Evolutionary conservation across 495 filamentous ascomycete genomes (phyloP).

Genomic region (Aspergillus wentii): DNA sequence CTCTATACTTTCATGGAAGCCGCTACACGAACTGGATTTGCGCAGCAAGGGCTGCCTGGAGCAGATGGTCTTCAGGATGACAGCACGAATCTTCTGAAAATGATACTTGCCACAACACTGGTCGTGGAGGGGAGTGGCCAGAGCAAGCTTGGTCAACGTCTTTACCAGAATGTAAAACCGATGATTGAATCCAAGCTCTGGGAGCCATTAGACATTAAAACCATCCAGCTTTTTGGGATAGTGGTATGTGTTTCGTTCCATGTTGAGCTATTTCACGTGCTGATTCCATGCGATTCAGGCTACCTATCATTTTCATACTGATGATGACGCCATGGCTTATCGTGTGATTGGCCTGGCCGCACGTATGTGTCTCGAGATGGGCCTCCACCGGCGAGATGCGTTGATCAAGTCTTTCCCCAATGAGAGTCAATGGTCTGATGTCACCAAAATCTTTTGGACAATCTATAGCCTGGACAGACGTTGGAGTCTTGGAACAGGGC

Average conservation of each 20-base stretch:
- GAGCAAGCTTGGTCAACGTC: slow-evolving; percentile 61
- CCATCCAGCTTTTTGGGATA: slow-evolving; percentile 68
- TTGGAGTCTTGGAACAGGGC: slow-evolving; percentile 76
- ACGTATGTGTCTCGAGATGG: slow-evolving; percentile 74
- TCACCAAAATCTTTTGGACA: slow-evolving; percentile 72
- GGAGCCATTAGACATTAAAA: slow-evolving; percentile 60
- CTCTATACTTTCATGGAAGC: slow-evolving; percentile 71
- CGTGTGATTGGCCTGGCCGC: slow-evolving; percentile 70
- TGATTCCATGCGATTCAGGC: slow-evolving; percentile 41
- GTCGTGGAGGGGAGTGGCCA: slow-evolving; percentile 70
- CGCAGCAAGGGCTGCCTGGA: slow-evolving; percentile 48
- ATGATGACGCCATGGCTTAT: slow-evolving; percentile 78
- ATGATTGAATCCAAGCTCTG: slow-evolving; percentile 65
- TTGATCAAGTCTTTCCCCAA: slow-evolving; percentile 59
- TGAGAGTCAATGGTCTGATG: slow-evolving; percentile 53
- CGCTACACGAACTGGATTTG: slow-evolving; percentile 52
- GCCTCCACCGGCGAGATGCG: slow-evolving; percentile 71
- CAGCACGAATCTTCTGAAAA: slow-evolving; percentile 66
- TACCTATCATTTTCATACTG: slow-evolving; percentile 79
- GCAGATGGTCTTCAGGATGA: slow-evolving; percentile 63
- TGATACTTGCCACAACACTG: slow-evolving; percentile 72
- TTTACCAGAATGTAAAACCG: slow-evolving; percentile 67
- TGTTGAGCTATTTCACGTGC: not conserved
- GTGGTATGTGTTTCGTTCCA: slow-evolving; percentile 44
- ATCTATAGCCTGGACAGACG: slow-evolving; percentile 74